These are phyloP conservation scores for Endoconidiophora polonica DNA, from an alignment of 2,329 filamentous ascomycete species.

Conservation along the genomic window DNA sequence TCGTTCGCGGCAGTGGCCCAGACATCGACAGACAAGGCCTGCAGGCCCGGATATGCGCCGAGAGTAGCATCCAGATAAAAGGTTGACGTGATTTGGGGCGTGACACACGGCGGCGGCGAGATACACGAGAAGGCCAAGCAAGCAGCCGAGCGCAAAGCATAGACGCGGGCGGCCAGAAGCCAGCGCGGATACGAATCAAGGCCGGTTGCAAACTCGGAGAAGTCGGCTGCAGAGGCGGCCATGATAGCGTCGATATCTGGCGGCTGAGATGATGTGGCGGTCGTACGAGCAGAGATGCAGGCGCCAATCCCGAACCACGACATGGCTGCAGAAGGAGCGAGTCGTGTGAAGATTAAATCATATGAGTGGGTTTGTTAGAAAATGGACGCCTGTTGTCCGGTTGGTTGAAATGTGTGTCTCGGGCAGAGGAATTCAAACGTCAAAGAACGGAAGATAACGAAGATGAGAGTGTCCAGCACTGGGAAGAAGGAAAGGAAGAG, in stretches of 20 bases:
- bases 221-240: slow-evolving; percentile 10
- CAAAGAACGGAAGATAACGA: too few species aligned
- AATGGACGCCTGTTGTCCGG: too few species aligned
- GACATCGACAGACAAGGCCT: slow-evolving; percentile 32
- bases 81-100: neutral
- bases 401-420: too few species aligned
- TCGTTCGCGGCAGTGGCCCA: slow-evolving; percentile 20
- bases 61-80: slow-evolving; percentile 29
- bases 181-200: slow-evolving; percentile 28
- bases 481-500: too few species aligned
- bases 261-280: neutral
- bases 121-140: slow-evolving; percentile 23
- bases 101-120: neutral
- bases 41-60: slow-evolving; percentile 20
- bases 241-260: neutral
- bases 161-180: slow-evolving; percentile 26
- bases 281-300: neutral
- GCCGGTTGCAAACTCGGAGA: slow-evolving; percentile 26
- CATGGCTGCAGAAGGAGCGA: too few species aligned
- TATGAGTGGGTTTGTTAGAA: too few species aligned
- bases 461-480: too few species aligned
- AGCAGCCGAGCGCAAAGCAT: slow-evolving; percentile 28
- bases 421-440: too few species aligned
- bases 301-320: slow-evolving; percentile 1
- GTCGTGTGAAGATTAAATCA: too few species aligned